Evolutionary conservation across 352 stramenopile species (phyloP).

Genomic region (Phytophthora syringae): DNA sequence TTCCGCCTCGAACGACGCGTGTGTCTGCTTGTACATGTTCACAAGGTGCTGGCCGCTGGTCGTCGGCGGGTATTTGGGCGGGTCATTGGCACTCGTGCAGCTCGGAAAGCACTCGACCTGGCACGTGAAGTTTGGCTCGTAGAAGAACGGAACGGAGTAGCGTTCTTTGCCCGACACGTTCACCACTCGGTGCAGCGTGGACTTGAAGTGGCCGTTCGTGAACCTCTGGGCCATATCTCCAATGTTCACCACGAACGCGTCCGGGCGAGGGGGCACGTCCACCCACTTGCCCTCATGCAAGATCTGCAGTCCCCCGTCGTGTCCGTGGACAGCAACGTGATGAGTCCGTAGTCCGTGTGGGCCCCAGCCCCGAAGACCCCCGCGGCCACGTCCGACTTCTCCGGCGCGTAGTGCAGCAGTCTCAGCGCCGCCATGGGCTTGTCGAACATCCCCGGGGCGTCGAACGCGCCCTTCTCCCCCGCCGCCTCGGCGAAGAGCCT

Average conservation of each 20-base stretch:
- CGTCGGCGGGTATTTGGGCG: constrained; percentile 64
- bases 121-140: constrained; percentile 78
- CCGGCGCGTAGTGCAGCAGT: constrained; percentile 76
- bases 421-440: constrained; percentile 83
- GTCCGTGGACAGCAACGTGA: constrained; percentile 76
- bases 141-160: constrained; percentile 86
- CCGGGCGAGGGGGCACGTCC: constrained; percentile 56
- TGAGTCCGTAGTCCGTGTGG: constrained; percentile 77
- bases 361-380: constrained; percentile 81
- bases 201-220: constrained; percentile 74
- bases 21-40: constrained; percentile 77
- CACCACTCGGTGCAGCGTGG: constrained; percentile 71
- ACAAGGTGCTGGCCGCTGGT: constrained; percentile 83
- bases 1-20: constrained; percentile 52
- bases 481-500: constrained; percentile 65
- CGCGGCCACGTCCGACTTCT: constrained; percentile 61
- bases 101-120: constrained; percentile 66
- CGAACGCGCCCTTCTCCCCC: constrained; percentile 54
- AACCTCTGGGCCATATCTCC: constrained; percentile 80
- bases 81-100: constrained; percentile 53
- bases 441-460: constrained; percentile 64
- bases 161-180: constrained; percentile 64
- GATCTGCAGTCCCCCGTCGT: constrained; percentile 67
- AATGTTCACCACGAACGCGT: constrained; percentile 78
- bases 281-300: constrained; percentile 60